These are phyloP conservation scores for Aphanocladium album DNA, from an alignment of 2,329 filamentous ascomycete species.

Conservation along the genomic window DNA sequence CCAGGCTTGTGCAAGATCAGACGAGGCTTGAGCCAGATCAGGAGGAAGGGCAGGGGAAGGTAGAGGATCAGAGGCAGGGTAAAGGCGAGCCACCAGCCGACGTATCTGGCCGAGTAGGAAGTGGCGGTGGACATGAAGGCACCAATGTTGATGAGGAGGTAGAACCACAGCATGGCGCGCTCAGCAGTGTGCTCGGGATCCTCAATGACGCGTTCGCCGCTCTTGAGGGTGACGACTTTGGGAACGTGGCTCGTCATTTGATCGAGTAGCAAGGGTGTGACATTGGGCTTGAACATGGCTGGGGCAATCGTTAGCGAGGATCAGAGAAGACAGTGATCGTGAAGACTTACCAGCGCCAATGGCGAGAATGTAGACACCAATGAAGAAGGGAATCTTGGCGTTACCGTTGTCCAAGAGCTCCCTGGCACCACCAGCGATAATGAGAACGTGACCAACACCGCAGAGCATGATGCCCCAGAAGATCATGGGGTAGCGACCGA, in stretches of 20 bases:
- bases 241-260: conserved; percentile 53
- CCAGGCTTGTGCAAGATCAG: conserved; percentile 54
- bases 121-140: conserved; percentile 48
- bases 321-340: no score
- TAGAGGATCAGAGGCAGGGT: conserved; percentile 48
- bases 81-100: conserved; percentile 46
- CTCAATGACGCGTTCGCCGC: conserved; percentile 62
- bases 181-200: conserved; percentile 61
- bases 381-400: conserved; percentile 51
- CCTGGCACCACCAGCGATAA: conserved; percentile 55
- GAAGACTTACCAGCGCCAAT: conserved; percentile 47
- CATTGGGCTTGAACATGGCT: conserved; percentile 67
- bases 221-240: conserved; percentile 30
- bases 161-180: conserved; percentile 63
- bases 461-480: conserved; percentile 63
- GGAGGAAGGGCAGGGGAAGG: conserved; percentile 52
- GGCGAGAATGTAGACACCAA: conserved; percentile 50
- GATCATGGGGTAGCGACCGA: conserved; percentile 68
- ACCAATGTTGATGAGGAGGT: conserved; percentile 51
- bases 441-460: conserved; percentile 62
- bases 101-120: conserved; percentile 47
- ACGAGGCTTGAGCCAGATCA: conserved; percentile 51
- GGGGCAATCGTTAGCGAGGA: background rate
- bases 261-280: conserved; percentile 63
- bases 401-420: conserved; percentile 39